Base-by-base conservation (phyloP, 2,329 filamentous ascomycete species). In the Alternaria solani region DNA sequence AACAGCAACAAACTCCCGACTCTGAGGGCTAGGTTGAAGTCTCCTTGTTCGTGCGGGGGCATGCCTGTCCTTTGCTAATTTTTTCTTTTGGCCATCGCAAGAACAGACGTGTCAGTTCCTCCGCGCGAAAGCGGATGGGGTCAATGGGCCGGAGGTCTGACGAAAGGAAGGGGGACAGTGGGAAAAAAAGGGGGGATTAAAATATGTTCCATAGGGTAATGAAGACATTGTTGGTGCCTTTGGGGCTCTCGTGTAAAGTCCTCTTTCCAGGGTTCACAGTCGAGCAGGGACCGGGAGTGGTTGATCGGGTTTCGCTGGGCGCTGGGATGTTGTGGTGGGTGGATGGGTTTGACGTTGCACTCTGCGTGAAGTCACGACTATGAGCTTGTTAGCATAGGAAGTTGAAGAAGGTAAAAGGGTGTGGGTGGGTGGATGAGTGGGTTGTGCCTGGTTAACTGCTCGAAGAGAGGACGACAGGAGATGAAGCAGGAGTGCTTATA, bases 1-100 rank as follows among this genome's bases (percentile, higher is more conserved):
- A 71, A 72, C 47, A 79, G 80, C 53, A 68, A 65, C 4, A 79
- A 79, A 47, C 65, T 83, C 3, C 59, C 58, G 12, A 56, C 61
- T 7, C 68, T 80, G 3, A 81, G 81, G 39, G 83, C 76, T 1
- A 67, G 66, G 30, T 48, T 9, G 12, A 23, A 32, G 46, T 34
- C 20, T 34, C 28, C 11, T 25, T 34, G 46, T 48, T 32, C 18
- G n/a, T 48, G 30, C 12, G 28, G 18, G 30, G 20, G 44, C 16
- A 32, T 23, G 12, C 34, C 44, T 34, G 20, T 11, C 18, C 18
- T 23, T 36, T 36, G 28, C 28, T 30, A 7, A 20, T 9, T 42
- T 2, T 9, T 12, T 42, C 1, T 9, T 12, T 42, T 42, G 20
- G 0, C 11, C 2, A 16, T 42, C 12, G 20, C 11, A 42, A 42